Evolutionary conservation across 2,329 filamentous ascomycete genomes (phyloP), one percentile per base, ranked within the genome.

Genomic region (Beauveria brongniartii): DNA sequence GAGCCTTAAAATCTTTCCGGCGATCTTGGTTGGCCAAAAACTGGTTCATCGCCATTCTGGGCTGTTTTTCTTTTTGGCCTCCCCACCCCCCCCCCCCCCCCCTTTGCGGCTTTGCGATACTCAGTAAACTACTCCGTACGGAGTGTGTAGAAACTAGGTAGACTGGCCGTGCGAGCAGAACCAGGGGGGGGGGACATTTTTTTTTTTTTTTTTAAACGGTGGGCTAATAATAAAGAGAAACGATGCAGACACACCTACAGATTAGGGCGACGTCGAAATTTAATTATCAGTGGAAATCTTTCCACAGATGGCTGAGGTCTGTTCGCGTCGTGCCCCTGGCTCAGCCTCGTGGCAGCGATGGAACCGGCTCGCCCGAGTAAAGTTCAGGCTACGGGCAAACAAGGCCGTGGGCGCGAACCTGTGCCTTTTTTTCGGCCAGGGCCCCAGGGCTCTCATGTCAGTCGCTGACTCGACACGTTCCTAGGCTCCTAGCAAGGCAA

Each of bases 331-430:
- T 16, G n/a, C 26, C 55, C 44, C 55, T 50, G 20, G 44, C 44
- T 50, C 46, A 58, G 55, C 55, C 55, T 58, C 46, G 55, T 58
- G 55, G 55, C 34, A 50, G 22, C 12, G 24, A 55, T 30, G 37
- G 37, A 43, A 44, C 52, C 52, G 24, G 28, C 22, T 55, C 40
- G 9, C 41, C 41, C n/a, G 46, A 63, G 59, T 64, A 63, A 30
- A 55, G 50, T 55, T 52, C 18, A 51, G 50, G 28, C 24, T 44
- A 37, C 18, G 16, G 22, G 30, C 22, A 59, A 37, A 40, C 30
- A 61, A 40, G 6, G 22, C 16, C 41, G 48, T 14, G 20, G 24
- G 9, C 20, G n/a, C 41, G 22, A 18, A 34, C 30, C 9, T 34
- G 30, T 34, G 30, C 40, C 18, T 41, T 4, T 41, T 41, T n/a